These are phyloP conservation scores for Bipolaris cookei DNA, from an alignment of 2,329 filamentous ascomycete genomes.

Conservation along the genomic window DNA sequence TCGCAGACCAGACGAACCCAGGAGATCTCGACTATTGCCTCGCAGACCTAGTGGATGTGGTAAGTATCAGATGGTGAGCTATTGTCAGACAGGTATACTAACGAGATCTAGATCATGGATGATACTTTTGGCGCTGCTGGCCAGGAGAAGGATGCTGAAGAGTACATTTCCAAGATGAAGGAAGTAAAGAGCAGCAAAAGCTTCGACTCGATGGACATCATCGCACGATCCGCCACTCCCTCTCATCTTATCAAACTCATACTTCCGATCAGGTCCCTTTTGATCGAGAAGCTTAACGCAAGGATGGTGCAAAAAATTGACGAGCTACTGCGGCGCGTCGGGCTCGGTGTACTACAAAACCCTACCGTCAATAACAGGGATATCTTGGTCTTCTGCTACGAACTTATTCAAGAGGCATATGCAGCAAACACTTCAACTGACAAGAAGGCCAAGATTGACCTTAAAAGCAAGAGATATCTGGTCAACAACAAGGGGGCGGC, in stretches of 20 bases:
- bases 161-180: constrained; percentile 93
- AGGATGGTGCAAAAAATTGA: constrained; percentile 89
- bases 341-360: constrained; percentile 82
- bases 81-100: neutral
- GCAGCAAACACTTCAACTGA: constrained; percentile 61
- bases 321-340: constrained; percentile 81
- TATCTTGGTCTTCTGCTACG: constrained; percentile 91
- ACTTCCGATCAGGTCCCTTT: constrained; percentile 75
- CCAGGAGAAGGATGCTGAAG: constrained; percentile 96
- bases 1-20: constrained; percentile 73
- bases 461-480: constrained; percentile 72
- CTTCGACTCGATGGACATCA: constrained; percentile 93
- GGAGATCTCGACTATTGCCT: constrained; percentile 92
- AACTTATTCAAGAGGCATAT: constrained; percentile 88
- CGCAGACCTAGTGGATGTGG: constrained; percentile 75
- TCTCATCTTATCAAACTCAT: constrained; percentile 75
- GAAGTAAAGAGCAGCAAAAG: constrained; percentile 98
- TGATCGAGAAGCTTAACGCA: constrained; percentile 83
- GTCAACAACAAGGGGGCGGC: constrained; percentile 78
- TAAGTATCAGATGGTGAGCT: neutral
- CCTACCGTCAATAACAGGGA: constrained; percentile 77
- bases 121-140: constrained; percentile 93
- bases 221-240: constrained; percentile 82
- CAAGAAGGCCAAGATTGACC: constrained; percentile 36
- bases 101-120: constrained; percentile 71